phyloP scores from a whole-genome alignment of 371 early-diverging fungal genomes.

The Synchytrium microbalum region DNA sequence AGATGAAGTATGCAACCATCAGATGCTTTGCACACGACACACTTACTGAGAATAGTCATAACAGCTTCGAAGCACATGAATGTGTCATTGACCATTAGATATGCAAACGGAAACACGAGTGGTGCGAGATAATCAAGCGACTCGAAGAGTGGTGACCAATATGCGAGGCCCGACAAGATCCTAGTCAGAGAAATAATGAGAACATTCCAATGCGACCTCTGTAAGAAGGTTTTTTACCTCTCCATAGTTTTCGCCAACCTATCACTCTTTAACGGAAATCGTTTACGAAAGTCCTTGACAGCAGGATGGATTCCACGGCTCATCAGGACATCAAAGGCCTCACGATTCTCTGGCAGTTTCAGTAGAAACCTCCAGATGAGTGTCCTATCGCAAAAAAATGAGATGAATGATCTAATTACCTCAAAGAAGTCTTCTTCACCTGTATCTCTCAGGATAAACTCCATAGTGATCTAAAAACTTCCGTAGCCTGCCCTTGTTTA shows the following conservation, averaged over 20 bases:
- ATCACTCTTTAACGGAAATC: slow-evolving; percentile 40
- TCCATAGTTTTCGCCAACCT: slow-evolving; percentile 38
- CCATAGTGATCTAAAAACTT: slow-evolving; percentile 37
- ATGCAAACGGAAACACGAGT: slow-evolving; percentile 45
- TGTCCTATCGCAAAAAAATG: slow-evolving; percentile 12
- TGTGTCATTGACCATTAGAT: slow-evolving; percentile 36
- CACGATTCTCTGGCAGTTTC: slow-evolving; percentile 42
- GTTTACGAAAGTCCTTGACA: slow-evolving; percentile 28
- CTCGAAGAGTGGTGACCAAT: slow-evolving; percentile 50
- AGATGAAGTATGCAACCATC: background rate
- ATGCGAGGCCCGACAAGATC: slow-evolving; percentile 39
- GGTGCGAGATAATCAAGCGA: slow-evolving; percentile 43
- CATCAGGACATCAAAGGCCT: slow-evolving; percentile 39
- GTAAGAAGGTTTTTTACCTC: slow-evolving; percentile 17
- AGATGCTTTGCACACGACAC: background rate
- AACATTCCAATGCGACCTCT: background rate
- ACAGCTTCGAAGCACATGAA: slow-evolving; percentile 41
- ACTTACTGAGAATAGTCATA: slow-evolving; percentile 38
- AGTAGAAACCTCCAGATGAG: slow-evolving; percentile 45
- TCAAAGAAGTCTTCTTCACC: slow-evolving; percentile 15
- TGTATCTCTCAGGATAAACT: slow-evolving; percentile 34
- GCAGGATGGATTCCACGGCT: slow-evolving; percentile 35
- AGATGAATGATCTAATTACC: background rate
- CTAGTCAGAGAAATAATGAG: slow-evolving; percentile 13
- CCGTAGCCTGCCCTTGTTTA: slow-evolving; percentile 16